These are phyloP conservation scores for Sporisorium sorghi DNA, from an alignment of 1,284 basidiomycete species.

Conservation along the genomic window DNA sequence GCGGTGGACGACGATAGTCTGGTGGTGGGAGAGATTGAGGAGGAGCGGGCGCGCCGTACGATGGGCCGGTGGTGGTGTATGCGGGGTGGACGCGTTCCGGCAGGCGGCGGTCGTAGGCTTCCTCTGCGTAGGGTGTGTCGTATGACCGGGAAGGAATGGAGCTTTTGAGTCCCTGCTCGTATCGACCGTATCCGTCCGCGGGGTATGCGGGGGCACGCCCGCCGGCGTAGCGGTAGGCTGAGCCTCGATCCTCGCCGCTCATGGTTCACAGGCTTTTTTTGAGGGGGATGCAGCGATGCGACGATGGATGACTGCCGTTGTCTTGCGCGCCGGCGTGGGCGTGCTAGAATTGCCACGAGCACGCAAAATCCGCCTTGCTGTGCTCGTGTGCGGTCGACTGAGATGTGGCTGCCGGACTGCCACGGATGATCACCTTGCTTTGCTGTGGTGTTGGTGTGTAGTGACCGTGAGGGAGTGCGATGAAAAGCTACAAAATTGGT, in stretches of 20 bases:
- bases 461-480: neutral
- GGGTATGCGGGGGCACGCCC: slow-evolving; percentile 25
- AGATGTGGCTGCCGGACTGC: neutral
- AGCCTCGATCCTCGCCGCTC: slow-evolving; percentile 40
- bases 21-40: slow-evolving; percentile 19
- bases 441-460: neutral
- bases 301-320: neutral
- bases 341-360: neutral
- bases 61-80: slow-evolving; percentile 29
- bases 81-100: slow-evolving; percentile 43
- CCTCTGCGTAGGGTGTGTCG: slow-evolving; percentile 18
- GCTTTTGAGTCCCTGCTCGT: slow-evolving; percentile 29
- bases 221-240: slow-evolving; percentile 39
- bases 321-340: neutral
- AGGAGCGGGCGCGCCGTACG: slow-evolving; percentile 30
- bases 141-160: slow-evolving; percentile 28
- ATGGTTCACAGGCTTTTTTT: no score
- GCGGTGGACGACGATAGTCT: slow-evolving; percentile 31
- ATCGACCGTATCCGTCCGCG: slow-evolving; percentile 30
- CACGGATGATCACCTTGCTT: neutral
- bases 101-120: slow-evolving; percentile 29
- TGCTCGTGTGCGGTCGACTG: neutral
- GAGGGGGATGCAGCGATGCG: neutral
- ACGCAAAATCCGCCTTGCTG: neutral
- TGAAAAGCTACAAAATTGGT: neutral